Conservation (phyloP, 2,329 filamentous ascomycete species). For the Pyricularia sp. region DNA sequence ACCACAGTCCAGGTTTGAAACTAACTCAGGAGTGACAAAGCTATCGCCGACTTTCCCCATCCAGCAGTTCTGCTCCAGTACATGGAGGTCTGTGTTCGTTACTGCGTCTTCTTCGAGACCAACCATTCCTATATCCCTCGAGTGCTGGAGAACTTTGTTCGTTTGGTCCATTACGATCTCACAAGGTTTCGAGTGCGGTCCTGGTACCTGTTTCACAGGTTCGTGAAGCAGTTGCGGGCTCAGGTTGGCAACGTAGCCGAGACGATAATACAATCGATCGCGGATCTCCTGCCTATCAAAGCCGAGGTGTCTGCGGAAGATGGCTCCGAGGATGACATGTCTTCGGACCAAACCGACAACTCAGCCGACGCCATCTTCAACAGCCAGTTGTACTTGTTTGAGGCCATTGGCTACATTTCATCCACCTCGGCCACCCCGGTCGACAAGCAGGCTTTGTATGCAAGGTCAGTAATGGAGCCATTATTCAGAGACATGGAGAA, state of each 20-base stretch:
- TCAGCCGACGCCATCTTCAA: conserved; percentile 86
- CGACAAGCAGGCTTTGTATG: conserved; percentile 81
- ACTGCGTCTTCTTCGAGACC: conserved; percentile 84
- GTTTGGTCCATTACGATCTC: conserved; percentile 79
- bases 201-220: conserved; percentile 93
- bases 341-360: conserved; percentile 83
- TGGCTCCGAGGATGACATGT: conserved; percentile 76
- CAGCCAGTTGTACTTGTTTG: conserved; percentile 87
- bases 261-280: conserved; percentile 82
- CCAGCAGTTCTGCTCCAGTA: conserved; percentile 91
- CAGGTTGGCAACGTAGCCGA: conserved; percentile 86
- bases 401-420: conserved; percentile 87
- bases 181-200: conserved; percentile 81
- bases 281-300: conserved; percentile 80
- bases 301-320: conserved; percentile 75
- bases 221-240: conserved; percentile 77
- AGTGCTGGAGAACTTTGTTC: conserved; percentile 85
- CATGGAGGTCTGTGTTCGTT: conserved; percentile 96
- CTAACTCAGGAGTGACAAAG: conserved; percentile 28
- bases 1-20: not conserved
- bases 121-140: conserved; percentile 74
- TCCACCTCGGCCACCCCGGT: conserved; percentile 68
- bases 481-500: conserved; percentile 83
- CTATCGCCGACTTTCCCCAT: conserved; percentile 76
- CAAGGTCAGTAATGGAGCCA: conserved; percentile 79